Percentiles rank a stretch among this genome's conserved stretches.
phyloP scores from a whole-genome alignment of 495 filamentous ascomycete genomes.

The Immersiella caudata region DNA sequence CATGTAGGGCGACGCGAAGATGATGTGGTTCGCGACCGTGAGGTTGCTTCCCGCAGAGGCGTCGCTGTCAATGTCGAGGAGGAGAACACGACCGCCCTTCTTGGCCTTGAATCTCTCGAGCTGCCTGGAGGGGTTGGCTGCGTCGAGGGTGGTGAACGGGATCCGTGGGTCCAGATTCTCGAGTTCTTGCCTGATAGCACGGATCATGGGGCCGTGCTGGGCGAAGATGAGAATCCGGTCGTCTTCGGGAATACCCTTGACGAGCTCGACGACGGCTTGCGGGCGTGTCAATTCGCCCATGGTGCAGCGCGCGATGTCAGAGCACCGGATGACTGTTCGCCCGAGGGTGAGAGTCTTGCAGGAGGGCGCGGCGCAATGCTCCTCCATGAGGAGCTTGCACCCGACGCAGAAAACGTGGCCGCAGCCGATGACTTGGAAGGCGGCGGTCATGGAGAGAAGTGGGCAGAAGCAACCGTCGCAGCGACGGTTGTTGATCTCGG shows the following conservation, averaged over 20 bases:
- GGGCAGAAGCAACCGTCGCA: slow-evolving; percentile 22
- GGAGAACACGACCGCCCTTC: slow-evolving; percentile 51
- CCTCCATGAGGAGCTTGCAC: slow-evolving; percentile 23
- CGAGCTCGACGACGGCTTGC: slow-evolving; percentile 23
- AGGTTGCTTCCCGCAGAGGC: slow-evolving; percentile 74
- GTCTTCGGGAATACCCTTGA: slow-evolving; percentile 27
- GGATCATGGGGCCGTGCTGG: slow-evolving; percentile 33
- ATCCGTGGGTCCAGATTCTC: neutral
- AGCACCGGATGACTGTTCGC: slow-evolving; percentile 24
- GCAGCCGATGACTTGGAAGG: slow-evolving; percentile 36
- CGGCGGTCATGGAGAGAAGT: slow-evolving; percentile 1
- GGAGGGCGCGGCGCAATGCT: slow-evolving; percentile 23
- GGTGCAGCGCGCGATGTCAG: slow-evolving; percentile 17
- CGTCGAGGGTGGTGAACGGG: slow-evolving; percentile 21
- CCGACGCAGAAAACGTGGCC: slow-evolving; percentile 40
- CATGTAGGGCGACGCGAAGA: slow-evolving; percentile 69
- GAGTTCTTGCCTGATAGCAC: slow-evolving; percentile 26
- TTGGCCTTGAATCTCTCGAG: slow-evolving; percentile 36
- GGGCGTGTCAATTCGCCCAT: slow-evolving; percentile 26
- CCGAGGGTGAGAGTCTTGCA: slow-evolving; percentile 14
- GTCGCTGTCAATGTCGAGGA: slow-evolving; percentile 68
- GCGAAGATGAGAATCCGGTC: slow-evolving; percentile 41
- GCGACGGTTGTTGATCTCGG: neutral
- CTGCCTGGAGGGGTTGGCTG: neutral
- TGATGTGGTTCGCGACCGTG: slow-evolving; percentile 73